phyloP scores from a whole-genome alignment of 1,284 basidiomycete genomes.

The Boletus hoseneyae region DNA sequence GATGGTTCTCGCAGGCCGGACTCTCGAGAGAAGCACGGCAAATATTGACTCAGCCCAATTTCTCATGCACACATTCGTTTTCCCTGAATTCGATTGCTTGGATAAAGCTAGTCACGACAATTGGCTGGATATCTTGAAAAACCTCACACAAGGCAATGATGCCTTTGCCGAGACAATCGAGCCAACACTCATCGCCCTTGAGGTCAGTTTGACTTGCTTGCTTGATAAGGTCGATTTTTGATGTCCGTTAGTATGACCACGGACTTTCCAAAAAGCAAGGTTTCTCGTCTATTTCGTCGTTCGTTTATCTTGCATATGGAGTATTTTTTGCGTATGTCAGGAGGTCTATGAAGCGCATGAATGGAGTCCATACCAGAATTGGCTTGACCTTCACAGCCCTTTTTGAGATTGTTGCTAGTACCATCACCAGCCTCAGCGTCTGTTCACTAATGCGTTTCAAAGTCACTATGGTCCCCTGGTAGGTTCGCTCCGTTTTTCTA shows the following conservation, averaged over 20 bases:
- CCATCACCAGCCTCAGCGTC: conserved; percentile 89
- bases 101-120: conserved; percentile 55
- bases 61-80: conserved; percentile 75
- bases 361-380: conserved; percentile 85
- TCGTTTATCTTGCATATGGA: conserved; percentile 78
- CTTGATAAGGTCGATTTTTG: conserved; percentile 6
- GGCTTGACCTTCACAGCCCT: conserved; percentile 93
- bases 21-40: conserved; percentile 45
- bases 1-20: conserved; percentile 74
- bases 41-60: conserved; percentile 63
- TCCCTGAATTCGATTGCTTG: conserved; percentile 68
- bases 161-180: conserved; percentile 50
- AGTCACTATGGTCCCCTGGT: conserved; percentile 88
- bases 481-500: conserved; percentile 4
- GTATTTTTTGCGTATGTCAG: conserved; percentile 78
- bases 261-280: conserved; percentile 40
- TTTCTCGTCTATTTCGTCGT: conserved; percentile 62
- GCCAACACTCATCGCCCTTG: conserved; percentile 64
- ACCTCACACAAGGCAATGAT: conserved; percentile 41
- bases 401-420: conserved; percentile 88
- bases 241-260: conserved; percentile 46
- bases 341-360: conserved; percentile 74
- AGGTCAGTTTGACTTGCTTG: conserved; percentile 44
- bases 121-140: conserved; percentile 60
- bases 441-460: conserved; percentile 84